Base-by-base conservation (phyloP, 2,329 filamentous ascomycete genomes). In the Xylariaceae sp. region DNA sequence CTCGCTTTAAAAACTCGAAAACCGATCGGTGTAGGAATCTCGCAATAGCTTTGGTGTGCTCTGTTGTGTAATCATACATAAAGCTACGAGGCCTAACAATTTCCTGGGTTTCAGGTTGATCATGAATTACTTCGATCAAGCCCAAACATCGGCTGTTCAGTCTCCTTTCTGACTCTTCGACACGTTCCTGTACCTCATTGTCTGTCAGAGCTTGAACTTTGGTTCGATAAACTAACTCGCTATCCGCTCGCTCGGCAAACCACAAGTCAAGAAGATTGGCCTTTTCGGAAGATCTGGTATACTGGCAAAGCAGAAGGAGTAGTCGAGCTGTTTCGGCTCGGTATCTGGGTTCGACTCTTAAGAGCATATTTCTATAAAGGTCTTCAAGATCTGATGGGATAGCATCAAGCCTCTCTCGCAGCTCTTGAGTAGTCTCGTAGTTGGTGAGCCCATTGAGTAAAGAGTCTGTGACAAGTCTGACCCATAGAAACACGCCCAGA, bases 401-500 rank as follows among this genome's bases (percentile, higher is more conserved):
- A 7, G 45, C 49, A 5, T 49, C 22, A 11, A 58, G 39, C 16
- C 48, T 40, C 8, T 33, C 16, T 22, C 50, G 45, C 16, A 59
- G 48, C 12, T 56, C 50, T 21, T 37, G 16, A 19, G 55, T 46
- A 17, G 12, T 46, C n/a, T 59, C 55, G 10, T 40, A 25, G 35
- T 58, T 54, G 5, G 42, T 50, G 6, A 56, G 45, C 1, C 55
- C 55, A 8, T 45, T 27, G 12, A 52, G 10, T 10, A 58, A 45
- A 10, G 53, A 57, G 6, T 50, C 39, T 1, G 44, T 50, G 3
- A 57, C 55, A 10, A 59, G 20, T 3, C 45, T 44, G 32, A 50
- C 55, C 56, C 55, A 57, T 2, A 59, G 42, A 17, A 59, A 57
- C 8, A 57, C 55, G 0, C 52, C 52, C 2, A 42, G 48, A 17